phyloP scores from a whole-genome alignment of 192 early-diverging fungal species.

The Paraglomus occultum region DNA sequence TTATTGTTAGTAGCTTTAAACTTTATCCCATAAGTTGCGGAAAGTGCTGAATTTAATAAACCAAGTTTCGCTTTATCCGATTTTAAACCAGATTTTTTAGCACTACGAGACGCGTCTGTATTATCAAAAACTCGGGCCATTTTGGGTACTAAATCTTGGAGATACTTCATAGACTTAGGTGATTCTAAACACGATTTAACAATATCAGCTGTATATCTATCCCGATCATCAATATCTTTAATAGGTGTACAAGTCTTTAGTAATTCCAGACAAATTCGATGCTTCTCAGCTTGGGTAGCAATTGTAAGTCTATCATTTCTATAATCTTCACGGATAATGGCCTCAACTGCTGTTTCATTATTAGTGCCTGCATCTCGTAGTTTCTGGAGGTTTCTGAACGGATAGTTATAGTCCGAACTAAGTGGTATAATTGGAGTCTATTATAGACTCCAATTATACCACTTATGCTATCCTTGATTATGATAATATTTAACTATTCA shows the following conservation, averaged over 20 bases:
- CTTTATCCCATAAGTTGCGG: constrained; percentile 8
- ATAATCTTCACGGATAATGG: constrained; percentile 15
- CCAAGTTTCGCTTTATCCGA: constrained; percentile 3
- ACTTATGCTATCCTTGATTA: too few species aligned
- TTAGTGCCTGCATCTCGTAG: constrained; percentile 12
- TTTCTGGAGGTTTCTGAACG: constrained; percentile 1
- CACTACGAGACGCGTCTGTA: constrained; percentile 22
- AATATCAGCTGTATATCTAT: constrained; percentile 14
- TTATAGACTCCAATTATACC: too few species aligned
- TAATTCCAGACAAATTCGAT: constrained; percentile 24
- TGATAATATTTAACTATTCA: too few species aligned
- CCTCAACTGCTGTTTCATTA: constrained; percentile 7
- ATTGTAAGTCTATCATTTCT: background rate
- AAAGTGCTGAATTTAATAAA: constrained; percentile 4
- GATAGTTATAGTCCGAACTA: too few species aligned
- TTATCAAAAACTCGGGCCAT: constrained; percentile 20
- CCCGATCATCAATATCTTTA: constrained; percentile 24
- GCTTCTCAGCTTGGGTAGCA: background rate
- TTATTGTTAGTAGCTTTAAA: too few species aligned
- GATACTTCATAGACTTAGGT: constrained; percentile 1
- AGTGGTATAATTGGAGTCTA: too few species aligned
- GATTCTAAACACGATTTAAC: constrained; percentile 1
- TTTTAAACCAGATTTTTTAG: constrained; percentile 25
- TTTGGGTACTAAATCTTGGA: constrained; percentile 11
- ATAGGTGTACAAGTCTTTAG: constrained; percentile 15